phyloP scores from a whole-genome alignment of 1,284 basidiomycete genomes.

The Puccinia novopanici region DNA sequence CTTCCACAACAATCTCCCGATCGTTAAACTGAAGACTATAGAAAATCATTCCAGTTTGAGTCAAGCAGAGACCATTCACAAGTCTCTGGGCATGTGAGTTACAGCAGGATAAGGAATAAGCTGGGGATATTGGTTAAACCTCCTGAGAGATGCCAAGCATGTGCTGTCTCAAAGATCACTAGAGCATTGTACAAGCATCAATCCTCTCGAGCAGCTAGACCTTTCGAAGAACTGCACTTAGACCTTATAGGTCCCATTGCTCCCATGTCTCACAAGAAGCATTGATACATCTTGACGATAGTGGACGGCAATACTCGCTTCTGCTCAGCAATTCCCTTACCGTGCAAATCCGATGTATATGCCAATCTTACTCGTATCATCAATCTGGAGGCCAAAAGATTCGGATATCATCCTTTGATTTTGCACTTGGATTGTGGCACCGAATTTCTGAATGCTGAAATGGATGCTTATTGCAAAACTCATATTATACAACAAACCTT shows the following conservation, averaged over 20 bases:
- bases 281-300: neutral
- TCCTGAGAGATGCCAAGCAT: neutral
- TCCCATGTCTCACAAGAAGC: neutral
- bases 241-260: neutral
- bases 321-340: too few species aligned
- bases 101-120: neutral
- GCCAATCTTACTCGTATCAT: too few species aligned
- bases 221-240: neutral
- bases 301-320: neutral
- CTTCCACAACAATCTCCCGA: neutral
- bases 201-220: neutral
- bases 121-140: neutral
- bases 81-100: constrained; percentile 21
- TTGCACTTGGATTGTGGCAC: too few species aligned
- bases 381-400: too few species aligned
- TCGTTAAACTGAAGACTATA: neutral
- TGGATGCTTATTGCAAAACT: too few species aligned
- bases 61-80: neutral
- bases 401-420: too few species aligned
- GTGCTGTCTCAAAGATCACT: constrained; percentile 5
- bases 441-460: too few species aligned
- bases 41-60: neutral
- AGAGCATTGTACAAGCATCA: neutral
- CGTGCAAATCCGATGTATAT: too few species aligned
- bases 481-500: too few species aligned